Conservation (phyloP, 495 filamentous ascomycete genomes). For the Rhypophila decipiens region DNA sequence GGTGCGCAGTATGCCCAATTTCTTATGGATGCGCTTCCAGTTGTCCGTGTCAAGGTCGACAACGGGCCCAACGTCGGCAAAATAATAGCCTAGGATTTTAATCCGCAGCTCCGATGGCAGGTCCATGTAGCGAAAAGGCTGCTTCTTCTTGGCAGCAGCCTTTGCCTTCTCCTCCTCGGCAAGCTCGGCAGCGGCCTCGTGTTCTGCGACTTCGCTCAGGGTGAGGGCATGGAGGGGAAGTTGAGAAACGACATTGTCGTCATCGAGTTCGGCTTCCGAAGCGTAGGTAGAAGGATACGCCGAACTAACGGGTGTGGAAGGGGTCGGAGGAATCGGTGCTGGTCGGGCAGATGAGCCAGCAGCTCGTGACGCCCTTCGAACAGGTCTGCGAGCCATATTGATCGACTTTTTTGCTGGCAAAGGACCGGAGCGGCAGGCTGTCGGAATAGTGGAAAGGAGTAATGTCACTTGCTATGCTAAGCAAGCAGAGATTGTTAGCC, state of each 20-base stretch:
- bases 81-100: slow-evolving; percentile 60
- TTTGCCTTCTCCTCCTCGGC: slow-evolving; percentile 21
- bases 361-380: slow-evolving; percentile 26
- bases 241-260: slow-evolving; percentile 29
- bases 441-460: too few relatives aligned
- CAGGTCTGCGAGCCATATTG: slow-evolving; percentile 28
- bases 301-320: slow-evolving; percentile 32
- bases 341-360: slow-evolving; percentile 6
- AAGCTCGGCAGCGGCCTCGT: slow-evolving; percentile 5
- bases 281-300: slow-evolving; percentile 36
- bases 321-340: slow-evolving; percentile 25
- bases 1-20: slow-evolving; percentile 55
- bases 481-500: too few relatives aligned
- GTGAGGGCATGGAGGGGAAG: slow-evolving; percentile 27
- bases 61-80: slow-evolving; percentile 45
- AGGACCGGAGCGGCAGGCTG: too few relatives aligned
- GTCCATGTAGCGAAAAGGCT: slow-evolving; percentile 67
- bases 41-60: slow-evolving; percentile 69
- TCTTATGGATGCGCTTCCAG: slow-evolving; percentile 48
- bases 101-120: slow-evolving; percentile 72
- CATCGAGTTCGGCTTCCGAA: slow-evolving; percentile 38
- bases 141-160: slow-evolving; percentile 7
- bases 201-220: slow-evolving; percentile 13
- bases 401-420: too few relatives aligned
- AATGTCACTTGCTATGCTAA: too few relatives aligned